Conservation (phyloP, 306 rosid genomes). For the Trifolium fragiferum region DNA sequence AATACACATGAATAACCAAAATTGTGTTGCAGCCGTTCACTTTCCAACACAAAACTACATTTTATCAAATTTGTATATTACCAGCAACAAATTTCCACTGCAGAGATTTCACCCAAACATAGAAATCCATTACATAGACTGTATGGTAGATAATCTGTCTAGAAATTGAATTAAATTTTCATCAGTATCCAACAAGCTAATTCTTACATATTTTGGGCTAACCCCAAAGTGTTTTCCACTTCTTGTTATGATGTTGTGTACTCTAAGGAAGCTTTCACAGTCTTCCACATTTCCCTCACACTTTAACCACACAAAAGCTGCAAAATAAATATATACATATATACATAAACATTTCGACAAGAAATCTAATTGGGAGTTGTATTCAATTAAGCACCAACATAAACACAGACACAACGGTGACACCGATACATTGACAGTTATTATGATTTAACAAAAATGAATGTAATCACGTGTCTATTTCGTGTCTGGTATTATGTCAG, state of each 20-base stretch:
- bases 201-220: slow-evolving; percentile 53
- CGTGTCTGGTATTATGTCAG: too few species aligned
- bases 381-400: too few species aligned
- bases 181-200: slow-evolving; percentile 59
- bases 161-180: slow-evolving; percentile 48
- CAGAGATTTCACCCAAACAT: neutral
- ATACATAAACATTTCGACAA: neutral
- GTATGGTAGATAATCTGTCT: slow-evolving; percentile 45
- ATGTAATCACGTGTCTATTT: too few species aligned
- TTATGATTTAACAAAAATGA: too few species aligned
- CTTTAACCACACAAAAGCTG: slow-evolving; percentile 64
- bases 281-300: slow-evolving; percentile 56
- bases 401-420: too few species aligned
- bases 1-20: neutral
- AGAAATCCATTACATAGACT: neutral
- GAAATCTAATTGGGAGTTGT: neutral
- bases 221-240: slow-evolving; percentile 63
- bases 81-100: neutral
- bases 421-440: too few species aligned
- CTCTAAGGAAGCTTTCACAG: slow-evolving; percentile 52
- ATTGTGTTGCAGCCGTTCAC: neutral
- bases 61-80: neutral
- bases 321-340: neutral
- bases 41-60: neutral
- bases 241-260: slow-evolving; percentile 53